A percentile compares a stretch with the other conserved stretches of the same genome.
Conservation (phyloP, 495 filamentous ascomycete species). For the Stereocaulon alpinum region DNA sequence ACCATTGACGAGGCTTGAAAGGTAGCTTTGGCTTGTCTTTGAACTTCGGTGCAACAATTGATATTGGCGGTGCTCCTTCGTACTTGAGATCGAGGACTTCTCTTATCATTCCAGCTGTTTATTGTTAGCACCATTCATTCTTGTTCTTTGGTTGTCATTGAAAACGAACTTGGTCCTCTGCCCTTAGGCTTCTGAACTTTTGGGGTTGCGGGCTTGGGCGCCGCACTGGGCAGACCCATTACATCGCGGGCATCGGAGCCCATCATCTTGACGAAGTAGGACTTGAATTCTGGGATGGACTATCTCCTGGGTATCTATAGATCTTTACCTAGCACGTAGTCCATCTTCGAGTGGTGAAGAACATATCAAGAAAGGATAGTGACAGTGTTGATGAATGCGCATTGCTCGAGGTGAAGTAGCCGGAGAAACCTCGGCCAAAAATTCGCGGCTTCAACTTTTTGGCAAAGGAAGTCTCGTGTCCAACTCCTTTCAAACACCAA, state of each 20-base stretch:
- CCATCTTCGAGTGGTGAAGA: background rate
- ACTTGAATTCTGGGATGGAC: background rate
- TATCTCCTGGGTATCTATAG: background rate
- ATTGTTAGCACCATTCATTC: conserved; percentile 37
- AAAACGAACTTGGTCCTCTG: conserved; percentile 55
- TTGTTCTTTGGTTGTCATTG: conserved; percentile 30
- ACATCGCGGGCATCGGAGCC: conserved; percentile 83
- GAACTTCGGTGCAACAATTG: conserved; percentile 54
- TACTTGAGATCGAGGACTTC: conserved; percentile 57
- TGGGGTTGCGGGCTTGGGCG: conserved; percentile 49
- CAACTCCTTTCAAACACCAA: background rate
- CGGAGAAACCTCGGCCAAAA: conserved; percentile 9
- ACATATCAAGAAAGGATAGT: background rate
- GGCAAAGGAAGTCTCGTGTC: conserved; percentile 10
- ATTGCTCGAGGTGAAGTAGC: background rate
- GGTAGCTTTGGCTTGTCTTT: conserved; percentile 51
- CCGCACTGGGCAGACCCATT: conserved; percentile 57
- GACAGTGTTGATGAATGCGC: background rate
- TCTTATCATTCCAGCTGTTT: conserved; percentile 61
- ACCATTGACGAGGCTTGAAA: conserved; percentile 46
- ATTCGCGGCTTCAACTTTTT: conserved; percentile 7
- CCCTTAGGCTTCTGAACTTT: conserved; percentile 71
- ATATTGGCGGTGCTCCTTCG: conserved; percentile 58
- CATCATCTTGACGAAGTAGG: conserved; percentile 43
- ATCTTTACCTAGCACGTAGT: background rate